A percentile compares a stretch with the other conserved stretches of the same genome.
phyloP scores from a whole-genome alignment of 208 protist species.

The Trypanosoma theileri region DNA sequence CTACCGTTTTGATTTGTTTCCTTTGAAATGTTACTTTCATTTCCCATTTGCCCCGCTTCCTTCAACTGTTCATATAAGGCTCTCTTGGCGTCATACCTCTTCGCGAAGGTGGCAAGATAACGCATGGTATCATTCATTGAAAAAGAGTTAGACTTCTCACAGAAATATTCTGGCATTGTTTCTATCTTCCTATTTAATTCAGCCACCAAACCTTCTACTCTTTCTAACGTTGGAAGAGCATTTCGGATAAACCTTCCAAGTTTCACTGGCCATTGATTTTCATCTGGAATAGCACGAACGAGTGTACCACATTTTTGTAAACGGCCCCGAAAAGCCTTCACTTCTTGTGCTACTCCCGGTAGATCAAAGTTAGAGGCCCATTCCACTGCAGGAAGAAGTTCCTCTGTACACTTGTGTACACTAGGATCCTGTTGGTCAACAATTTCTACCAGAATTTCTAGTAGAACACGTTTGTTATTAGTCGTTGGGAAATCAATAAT shows the following conservation, averaged over 20 bases:
- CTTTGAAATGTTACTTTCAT: not conserved
- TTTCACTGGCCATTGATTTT: constrained; percentile 53
- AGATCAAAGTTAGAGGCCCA: constrained; percentile 56
- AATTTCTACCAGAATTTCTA: constrained; percentile 54
- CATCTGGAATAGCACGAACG: constrained; percentile 46
- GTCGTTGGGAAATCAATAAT: constrained; percentile 72
- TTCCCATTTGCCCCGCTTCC: not conserved
- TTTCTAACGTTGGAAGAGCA: constrained; percentile 43
- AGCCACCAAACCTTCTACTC: constrained; percentile 45
- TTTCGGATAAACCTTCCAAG: constrained; percentile 65
- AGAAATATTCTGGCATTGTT: constrained; percentile 49
- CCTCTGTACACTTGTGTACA: constrained; percentile 41
- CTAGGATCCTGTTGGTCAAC: constrained; percentile 37
- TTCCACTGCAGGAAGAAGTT: constrained; percentile 63
- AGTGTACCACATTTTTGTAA: constrained; percentile 53
- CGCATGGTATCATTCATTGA: constrained; percentile 60
- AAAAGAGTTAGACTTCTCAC: constrained; percentile 50
- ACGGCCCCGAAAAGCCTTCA: constrained; percentile 39
- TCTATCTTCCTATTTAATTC: constrained; percentile 47
- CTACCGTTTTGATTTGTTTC: not conserved
- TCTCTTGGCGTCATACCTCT: constrained; percentile 46
- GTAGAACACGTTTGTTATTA: constrained; percentile 58
- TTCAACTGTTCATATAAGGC: constrained; percentile 1
- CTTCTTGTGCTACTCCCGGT: constrained; percentile 48
- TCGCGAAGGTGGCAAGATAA: constrained; percentile 55